These are phyloP conservation scores for Geotrichum carabidarum DNA, from an alignment of 1,139 yeast genomes.

Conservation along the genomic window DNA sequence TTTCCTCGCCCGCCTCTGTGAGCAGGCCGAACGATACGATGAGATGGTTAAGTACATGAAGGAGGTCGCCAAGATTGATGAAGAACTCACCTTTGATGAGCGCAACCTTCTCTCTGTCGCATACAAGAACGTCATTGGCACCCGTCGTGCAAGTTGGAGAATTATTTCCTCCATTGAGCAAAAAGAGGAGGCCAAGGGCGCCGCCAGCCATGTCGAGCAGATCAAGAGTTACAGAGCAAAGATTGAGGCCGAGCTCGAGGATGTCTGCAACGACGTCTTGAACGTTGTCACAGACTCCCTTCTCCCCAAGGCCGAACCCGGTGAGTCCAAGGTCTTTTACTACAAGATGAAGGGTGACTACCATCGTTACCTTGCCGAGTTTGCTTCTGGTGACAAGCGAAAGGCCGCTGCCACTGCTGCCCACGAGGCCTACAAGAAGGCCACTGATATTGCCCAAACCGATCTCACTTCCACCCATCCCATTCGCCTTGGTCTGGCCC, in stretches of 20 bases:
- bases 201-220: slow-evolving; percentile 76
- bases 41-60: slow-evolving; percentile 99
- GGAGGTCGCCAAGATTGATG: slow-evolving; percentile 92
- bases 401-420: slow-evolving; percentile 93
- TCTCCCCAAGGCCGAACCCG: slow-evolving; percentile 92
- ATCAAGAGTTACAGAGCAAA: slow-evolving; percentile 93
- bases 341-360: slow-evolving; percentile 99
- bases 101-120: slow-evolving; percentile 96
- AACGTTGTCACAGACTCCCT: slow-evolving; percentile 82
- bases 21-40: slow-evolving; percentile 99
- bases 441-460: slow-evolving; percentile 95
- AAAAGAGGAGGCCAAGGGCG: slow-evolving; percentile 95
- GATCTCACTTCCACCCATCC: slow-evolving; percentile 99
- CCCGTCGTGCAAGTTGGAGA: slow-evolving; percentile 99
- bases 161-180: slow-evolving; percentile 97
- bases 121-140: slow-evolving; percentile 96
- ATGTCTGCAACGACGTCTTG: slow-evolving; percentile 91
- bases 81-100: slow-evolving; percentile 95
- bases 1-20: slow-evolving; percentile 95
- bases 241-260: slow-evolving; percentile 90
- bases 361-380: slow-evolving; percentile 98
- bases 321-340: slow-evolving; percentile 97
- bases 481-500: slow-evolving; percentile 95
- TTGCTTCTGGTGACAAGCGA: slow-evolving; percentile 88
- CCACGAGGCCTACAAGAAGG: slow-evolving; percentile 91